Percentiles rank a stretch among this genome's conserved stretches.
Conservation (phyloP, 1,284 basidiomycete species). For the Trametes polyzona region DNA sequence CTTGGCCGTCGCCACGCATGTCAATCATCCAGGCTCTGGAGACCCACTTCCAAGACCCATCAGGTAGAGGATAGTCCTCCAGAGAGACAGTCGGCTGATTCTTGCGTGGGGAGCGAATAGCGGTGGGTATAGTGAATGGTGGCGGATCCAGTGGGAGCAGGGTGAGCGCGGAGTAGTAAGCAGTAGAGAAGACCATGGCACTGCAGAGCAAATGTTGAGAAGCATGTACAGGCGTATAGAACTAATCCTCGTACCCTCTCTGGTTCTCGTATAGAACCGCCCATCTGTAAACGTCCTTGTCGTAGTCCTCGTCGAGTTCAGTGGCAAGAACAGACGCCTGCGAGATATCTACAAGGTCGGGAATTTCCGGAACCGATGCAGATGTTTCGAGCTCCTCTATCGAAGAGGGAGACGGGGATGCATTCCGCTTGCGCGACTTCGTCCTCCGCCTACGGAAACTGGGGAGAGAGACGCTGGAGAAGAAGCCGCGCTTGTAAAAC, state of each 20-base stretch:
- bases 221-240: background rate
- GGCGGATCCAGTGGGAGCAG: slow-evolving; percentile 76
- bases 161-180: slow-evolving; percentile 71
- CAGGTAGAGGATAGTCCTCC: slow-evolving; percentile 73
- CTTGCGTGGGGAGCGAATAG: slow-evolving; percentile 40
- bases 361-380: background rate
- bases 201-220: slow-evolving; percentile 39
- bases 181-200: slow-evolving; percentile 70
- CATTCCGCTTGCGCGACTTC: slow-evolving; percentile 2
- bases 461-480: slow-evolving; percentile 22
- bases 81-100: slow-evolving; percentile 57
- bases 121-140: slow-evolving; percentile 67
- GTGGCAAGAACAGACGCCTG: slow-evolving; percentile 6
- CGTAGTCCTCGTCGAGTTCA: slow-evolving; percentile 35
- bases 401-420: slow-evolving; percentile 1
- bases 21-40: slow-evolving; percentile 83
- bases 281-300: slow-evolving; percentile 69
- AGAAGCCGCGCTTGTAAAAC: slow-evolving; percentile 28
- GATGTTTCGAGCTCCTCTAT: background rate
- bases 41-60: slow-evolving; percentile 81
- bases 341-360: slow-evolving; percentile 10
- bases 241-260: slow-evolving; percentile 55
- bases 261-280: slow-evolving; percentile 80
- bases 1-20: slow-evolving; percentile 77
- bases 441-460: slow-evolving; percentile 9